Base-by-base conservation (phyloP, 2,329 filamentous ascomycete genomes). In the Coccinonectria pachysandricola region DNA sequence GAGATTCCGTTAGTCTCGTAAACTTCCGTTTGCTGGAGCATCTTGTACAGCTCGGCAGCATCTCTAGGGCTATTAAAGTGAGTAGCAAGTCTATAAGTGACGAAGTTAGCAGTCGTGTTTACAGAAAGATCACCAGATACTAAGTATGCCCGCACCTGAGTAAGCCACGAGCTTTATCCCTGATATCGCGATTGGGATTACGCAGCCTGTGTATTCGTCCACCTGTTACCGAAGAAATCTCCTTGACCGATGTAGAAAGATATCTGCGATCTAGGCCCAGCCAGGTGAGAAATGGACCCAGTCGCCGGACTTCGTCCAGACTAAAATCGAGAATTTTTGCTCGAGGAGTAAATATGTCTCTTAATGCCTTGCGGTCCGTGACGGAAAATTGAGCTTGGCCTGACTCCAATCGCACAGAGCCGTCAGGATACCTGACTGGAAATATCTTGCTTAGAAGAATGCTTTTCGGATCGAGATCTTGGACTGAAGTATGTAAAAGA, bases 291-390 rank as follows among this genome's bases (percentile, higher is more conserved):
- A 61, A 50, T 1, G 42, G 43, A 3, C 28, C 28, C 1, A 62
- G 30, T 0, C 28, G 32, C 2, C 31, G 35, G 4, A 56, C 37
- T 1, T 61, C 51, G 6, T 55, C 41, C 2, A 57, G 23, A 0
- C 23, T 35, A 26, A 58, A 60, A 29, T 59, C 54, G 0, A 62
- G 37, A 3, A 53, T 30, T 23, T 49, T 56, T 4, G 49, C 44
- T 8, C 31, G 40, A 5, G 26, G 12, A 0, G 24, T 12, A 24
- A 62, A 62, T 1, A 33, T 26, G 3, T 42, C 34, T 0, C 23
- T 26, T 2, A 57, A 26, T 0, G 19, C 11, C 6, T 55, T 42
- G 13, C 50, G 49, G 24, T 62, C 57, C 2, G 42, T 27, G 2
- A 62, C 47, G 8, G 42, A 46, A 24, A 62, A 62, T 12, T 43